Base-by-base conservation (phyloP, 345 rosid species). In the Hibiscus syriacus region DNA sequence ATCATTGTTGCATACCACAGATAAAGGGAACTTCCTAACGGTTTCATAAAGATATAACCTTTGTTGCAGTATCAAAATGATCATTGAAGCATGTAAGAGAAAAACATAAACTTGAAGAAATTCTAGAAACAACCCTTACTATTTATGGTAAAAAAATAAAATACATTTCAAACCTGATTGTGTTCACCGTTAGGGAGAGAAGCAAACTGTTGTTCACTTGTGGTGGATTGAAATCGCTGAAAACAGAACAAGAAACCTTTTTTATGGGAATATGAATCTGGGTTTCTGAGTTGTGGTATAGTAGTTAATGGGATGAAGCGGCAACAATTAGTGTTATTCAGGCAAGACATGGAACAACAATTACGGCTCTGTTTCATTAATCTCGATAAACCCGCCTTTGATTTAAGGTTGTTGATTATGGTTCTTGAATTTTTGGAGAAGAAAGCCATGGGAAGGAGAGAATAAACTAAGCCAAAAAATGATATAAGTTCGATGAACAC, bases 391-490 rank as follows among this genome's bases (percentile, higher is more conserved):
- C 79, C 70, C 25, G 69, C 53, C 66, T 64, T 80, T 20, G 79
- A 49, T 60, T 73, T 75, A n/a, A 82, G 66, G 30, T 32, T 59
- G 48, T 14, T 30, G 63, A 73, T 25, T 7, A 76, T 30, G 20
- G 62, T 68, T 53, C 67, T 73, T 7, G 77, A 56, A 14, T 63
- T 57, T 59, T 67, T 82, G 2, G 55, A 19, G 8, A 34, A 46
- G 12, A 77, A 17, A 68, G 80, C 79, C 86, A 82, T 77, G 36
- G 59, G 30, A 45, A 14, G 3, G 46, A 29, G 55, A 55, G 16
- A 10, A n/a, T n/a, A n/a, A n/a, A n/a, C n/a, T n/a, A n/a, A n/a
- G n/a, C n/a, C n/a, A n/a, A n/a, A n/a, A n/a, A n/a, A n/a, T n/a
- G n/a, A n/a, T n/a, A n/a, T n/a, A n/a, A n/a, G n/a, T n/a, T n/a